These are phyloP conservation scores for Suhomyces terraborum DNA, from an alignment of 1,139 yeast species.

Conservation along the genomic window DNA sequence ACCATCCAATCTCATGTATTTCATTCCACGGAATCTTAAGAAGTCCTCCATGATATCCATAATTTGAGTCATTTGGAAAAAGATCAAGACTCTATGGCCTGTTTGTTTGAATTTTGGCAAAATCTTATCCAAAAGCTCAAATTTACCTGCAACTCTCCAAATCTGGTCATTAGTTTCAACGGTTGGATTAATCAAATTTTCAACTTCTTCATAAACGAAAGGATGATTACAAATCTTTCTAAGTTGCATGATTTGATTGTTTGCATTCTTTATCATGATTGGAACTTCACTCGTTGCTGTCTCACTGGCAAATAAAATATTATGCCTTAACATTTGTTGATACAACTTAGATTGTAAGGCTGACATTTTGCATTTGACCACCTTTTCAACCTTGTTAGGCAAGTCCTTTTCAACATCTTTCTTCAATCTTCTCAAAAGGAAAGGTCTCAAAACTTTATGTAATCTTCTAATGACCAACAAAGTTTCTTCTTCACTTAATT, in stretches of 20 bases:
- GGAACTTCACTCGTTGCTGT: slow-evolving; percentile 35
- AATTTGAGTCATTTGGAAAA: slow-evolving; percentile 86
- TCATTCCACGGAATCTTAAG: slow-evolving; percentile 60
- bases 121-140: slow-evolving; percentile 72
- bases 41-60: slow-evolving; percentile 92
- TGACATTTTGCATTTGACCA: slow-evolving; percentile 91
- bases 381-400: slow-evolving; percentile 94
- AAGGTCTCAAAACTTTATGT: slow-evolving; percentile 94
- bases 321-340: slow-evolving; percentile 73
- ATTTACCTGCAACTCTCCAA: slow-evolving; percentile 79
- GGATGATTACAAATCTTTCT: slow-evolving; percentile 98
- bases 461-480: slow-evolving; percentile 90
- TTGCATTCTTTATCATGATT: slow-evolving; percentile 76
- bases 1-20: slow-evolving; percentile 80
- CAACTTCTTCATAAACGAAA: slow-evolving; percentile 94
- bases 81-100: slow-evolving; percentile 78
- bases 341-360: slow-evolving; percentile 80
- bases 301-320: slow-evolving; percentile 65
- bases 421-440: slow-evolving; percentile 88
- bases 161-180: slow-evolving; percentile 67
- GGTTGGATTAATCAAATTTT: slow-evolving; percentile 77
- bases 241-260: slow-evolving; percentile 92
- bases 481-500: slow-evolving; percentile 88
- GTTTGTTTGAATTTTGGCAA: slow-evolving; percentile 74
- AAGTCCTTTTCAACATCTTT: slow-evolving; percentile 96